Percentiles rank a stretch among this genome's conserved stretches.
These are phyloP conservation scores for Boletus rufocinnamomeus DNA, from an alignment of 768 basidiomycete genomes.

Conservation along the genomic window DNA sequence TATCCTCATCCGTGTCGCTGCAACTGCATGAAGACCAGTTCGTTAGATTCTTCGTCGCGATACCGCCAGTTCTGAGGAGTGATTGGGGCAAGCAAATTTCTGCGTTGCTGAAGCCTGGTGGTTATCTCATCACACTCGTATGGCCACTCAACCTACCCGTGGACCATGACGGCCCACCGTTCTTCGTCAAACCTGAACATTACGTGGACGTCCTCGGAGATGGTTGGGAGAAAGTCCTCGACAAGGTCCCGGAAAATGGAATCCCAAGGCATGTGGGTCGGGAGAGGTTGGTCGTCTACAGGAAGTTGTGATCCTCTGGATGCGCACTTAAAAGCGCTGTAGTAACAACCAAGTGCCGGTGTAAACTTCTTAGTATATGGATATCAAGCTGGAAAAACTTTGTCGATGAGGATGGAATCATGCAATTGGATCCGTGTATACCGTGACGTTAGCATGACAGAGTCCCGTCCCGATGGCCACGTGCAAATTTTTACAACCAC, in stretches of 20 bases:
- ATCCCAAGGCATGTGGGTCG: constrained; percentile 44
- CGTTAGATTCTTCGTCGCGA: constrained; percentile 60
- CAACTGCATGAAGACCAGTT: not conserved
- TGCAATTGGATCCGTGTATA: not conserved
- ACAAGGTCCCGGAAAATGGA: constrained; percentile 44
- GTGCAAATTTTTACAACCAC: constrained; percentile 19
- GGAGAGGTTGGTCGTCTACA: constrained; percentile 51
- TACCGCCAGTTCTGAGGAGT: constrained; percentile 52
- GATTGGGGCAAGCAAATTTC: constrained; percentile 63
- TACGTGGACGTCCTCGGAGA: constrained; percentile 52
- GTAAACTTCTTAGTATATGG: not conserved
- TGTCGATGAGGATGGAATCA: too few species aligned
- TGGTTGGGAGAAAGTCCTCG: constrained; percentile 55
- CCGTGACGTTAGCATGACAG: not conserved
- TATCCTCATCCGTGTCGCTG: not conserved
- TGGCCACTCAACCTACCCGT: constrained; percentile 53
- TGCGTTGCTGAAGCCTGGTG: constrained; percentile 58
- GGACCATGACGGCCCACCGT: constrained; percentile 62
- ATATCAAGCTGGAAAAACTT: not conserved
- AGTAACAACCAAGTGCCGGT: not conserved
- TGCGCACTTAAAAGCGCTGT: not conserved
- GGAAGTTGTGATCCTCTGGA: constrained; percentile 2
- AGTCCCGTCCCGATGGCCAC: not conserved
- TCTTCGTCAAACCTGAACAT: constrained; percentile 56
- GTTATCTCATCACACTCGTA: constrained; percentile 59